Base-by-base conservation (phyloP, 2,329 filamentous ascomycete genomes). In the Thelonectria discophora region DNA sequence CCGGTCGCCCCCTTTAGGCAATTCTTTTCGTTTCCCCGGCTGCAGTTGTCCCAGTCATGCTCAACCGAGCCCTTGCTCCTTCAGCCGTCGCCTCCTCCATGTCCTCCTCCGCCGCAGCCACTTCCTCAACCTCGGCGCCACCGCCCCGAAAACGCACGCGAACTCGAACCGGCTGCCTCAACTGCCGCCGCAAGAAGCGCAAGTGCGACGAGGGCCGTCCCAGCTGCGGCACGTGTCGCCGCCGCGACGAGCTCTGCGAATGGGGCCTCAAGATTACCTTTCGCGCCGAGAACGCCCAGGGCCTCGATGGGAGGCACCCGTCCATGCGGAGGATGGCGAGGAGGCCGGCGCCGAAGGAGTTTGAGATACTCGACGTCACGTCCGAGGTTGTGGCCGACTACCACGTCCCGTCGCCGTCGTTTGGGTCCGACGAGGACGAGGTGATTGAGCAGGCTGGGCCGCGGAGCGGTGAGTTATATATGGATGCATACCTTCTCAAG, bases 201-300 rank as follows among this genome's bases (percentile, higher is more conserved):
- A 78, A 77, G 60, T 78, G 76, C 57, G 76, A 79, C 54, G 77
- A 79, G 58, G 64, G 64, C 6, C 74, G 72, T 1, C 77, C 77
- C 7, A 63, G 73, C 2, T 78, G 77, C 45, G 74, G 75, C 13
- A 74, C 74, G 2, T 78, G 76, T 63, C 61, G 68, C 11, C 72
- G 75, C 10, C 69, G 72, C 3, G 66, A 66, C 24, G 74, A 77
- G 51, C 49, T 49, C 1, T 78, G 77, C 43, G 71, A 76, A 72
- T 78, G 77, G 77, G 76, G 77, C 1, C 65, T 78, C 62, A 77
- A 74, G 69, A 69, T 78, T 30, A 76, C 69, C 5, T 78, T 78
- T 52, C 75, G 76, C 30, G 68, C 70, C 3, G 76, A 78, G 59
- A 76, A 78, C 49, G 76, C 75, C 1, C 74, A 74, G 55, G 67